Evolutionary conservation across 2,329 filamentous ascomycete genomes (phyloP).

Genomic region (Cytospora schulzeri): DNA sequence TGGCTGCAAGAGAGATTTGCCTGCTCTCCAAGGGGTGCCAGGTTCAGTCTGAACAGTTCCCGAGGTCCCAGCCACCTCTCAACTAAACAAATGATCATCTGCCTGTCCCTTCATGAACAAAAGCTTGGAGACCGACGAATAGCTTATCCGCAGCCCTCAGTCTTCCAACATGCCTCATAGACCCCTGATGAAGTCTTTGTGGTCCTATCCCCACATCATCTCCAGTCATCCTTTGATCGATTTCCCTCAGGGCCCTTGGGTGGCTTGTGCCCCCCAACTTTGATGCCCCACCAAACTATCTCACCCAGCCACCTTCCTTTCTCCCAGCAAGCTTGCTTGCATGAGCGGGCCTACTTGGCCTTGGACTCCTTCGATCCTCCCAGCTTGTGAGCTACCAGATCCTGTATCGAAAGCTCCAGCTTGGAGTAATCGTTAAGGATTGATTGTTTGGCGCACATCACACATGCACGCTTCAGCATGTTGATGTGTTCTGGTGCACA

Average conservation of each 20-base stretch:
- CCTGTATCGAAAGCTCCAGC: background rate
- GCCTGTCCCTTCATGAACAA: too few species aligned
- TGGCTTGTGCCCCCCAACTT: background rate
- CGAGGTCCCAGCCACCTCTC: background rate
- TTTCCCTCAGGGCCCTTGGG: background rate
- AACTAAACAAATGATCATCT: background rate
- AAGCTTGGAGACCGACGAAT: too few species aligned
- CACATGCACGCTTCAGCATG: background rate
- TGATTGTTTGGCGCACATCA: background rate
- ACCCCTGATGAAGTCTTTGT: too few species aligned
- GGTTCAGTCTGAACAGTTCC: background rate
- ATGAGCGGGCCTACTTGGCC: background rate
- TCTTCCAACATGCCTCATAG: too few species aligned
- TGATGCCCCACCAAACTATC: background rate
- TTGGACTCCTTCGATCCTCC: background rate
- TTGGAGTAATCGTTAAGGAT: background rate
- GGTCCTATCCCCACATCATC: background rate
- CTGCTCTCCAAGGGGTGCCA: background rate
- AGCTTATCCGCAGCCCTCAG: too few species aligned
- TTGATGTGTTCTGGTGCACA: background rate
- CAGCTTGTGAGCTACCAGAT: too few species aligned
- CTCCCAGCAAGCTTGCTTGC: background rate
- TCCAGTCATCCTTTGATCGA: background rate
- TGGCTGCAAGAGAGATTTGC: background rate
- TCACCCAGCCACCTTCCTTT: too few species aligned